Evolutionary conservation across 164 flowering plant genomes (phyloP).

Genomic region (Chloranthus sessilifolius): DNA sequence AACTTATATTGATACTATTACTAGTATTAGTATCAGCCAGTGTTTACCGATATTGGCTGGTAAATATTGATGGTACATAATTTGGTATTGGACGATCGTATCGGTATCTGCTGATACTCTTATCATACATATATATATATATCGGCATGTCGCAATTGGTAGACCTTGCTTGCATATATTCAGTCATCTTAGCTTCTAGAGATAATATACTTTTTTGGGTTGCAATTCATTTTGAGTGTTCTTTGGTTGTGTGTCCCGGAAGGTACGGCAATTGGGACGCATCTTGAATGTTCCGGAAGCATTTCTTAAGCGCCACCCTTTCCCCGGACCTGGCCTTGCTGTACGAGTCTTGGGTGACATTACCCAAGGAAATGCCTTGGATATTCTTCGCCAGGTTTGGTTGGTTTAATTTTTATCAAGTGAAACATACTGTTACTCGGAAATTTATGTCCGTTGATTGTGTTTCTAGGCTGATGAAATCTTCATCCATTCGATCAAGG

Average conservation of each 20-base stretch:
- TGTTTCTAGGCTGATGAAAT: slow-evolving; percentile 76
- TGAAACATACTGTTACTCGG: too few species aligned
- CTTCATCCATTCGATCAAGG: slow-evolving; percentile 78
- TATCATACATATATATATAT: too few species aligned
- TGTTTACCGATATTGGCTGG: too few species aligned
- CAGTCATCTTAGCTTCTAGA: neutral
- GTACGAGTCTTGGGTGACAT: slow-evolving; percentile 92
- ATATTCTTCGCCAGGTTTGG: slow-evolving; percentile 79
- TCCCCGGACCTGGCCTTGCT: slow-evolving; percentile 99
- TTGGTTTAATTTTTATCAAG: too few species aligned
- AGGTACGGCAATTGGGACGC: slow-evolving; percentile 89
- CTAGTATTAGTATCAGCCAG: too few species aligned
- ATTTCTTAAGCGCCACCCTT: slow-evolving; percentile 95
- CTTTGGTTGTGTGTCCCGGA: slow-evolving; percentile 3
- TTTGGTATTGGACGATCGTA: too few species aligned
- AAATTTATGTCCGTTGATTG: neutral
- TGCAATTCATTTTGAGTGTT: neutral
- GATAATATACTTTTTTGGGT: too few species aligned
- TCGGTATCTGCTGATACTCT: too few species aligned
- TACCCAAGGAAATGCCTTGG: slow-evolving; percentile 77
- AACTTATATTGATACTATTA: too few species aligned
- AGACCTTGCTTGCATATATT: too few species aligned
- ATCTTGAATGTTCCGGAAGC: slow-evolving; percentile 74
- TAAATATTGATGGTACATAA: too few species aligned
- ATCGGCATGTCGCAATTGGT: too few species aligned